These are phyloP conservation scores for Fusarium pseudonygamai DNA, from an alignment of 2,329 filamentous ascomycete species.

Conservation along the genomic window DNA sequence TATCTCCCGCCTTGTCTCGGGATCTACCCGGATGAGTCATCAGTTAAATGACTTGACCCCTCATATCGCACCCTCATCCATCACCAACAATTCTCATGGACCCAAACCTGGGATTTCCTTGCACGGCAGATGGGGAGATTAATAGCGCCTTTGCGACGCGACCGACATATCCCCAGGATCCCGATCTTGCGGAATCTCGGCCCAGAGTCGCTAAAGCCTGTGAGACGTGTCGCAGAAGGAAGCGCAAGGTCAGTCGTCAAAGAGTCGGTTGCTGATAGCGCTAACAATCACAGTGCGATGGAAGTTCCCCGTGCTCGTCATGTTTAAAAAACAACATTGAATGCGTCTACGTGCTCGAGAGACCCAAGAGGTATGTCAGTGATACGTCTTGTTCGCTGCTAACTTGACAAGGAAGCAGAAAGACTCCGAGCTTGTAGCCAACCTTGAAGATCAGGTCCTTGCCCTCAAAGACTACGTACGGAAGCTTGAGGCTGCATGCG, in stretches of 20 bases:
- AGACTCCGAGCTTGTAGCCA: background rate
- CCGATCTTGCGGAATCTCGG: fast-evolving
- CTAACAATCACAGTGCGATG: background rate
- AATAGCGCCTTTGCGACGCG: background rate
- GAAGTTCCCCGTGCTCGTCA: background rate
- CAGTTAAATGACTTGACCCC: background rate
- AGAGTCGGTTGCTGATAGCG: background rate
- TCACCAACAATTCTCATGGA: background rate
- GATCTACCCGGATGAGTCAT: background rate
- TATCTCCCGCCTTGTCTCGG: too few species aligned
- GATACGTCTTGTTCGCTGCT: background rate
- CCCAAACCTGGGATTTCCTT: background rate
- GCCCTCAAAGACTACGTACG: background rate
- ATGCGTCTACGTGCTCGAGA: background rate
- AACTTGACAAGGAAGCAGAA: background rate
- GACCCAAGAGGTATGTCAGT: background rate
- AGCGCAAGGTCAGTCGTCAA: background rate
- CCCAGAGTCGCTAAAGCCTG: background rate
- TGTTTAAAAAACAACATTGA: background rate
- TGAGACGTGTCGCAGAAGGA: background rate
- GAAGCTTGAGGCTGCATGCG: background rate
- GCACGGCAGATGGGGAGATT: background rate
- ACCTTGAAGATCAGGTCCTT: background rate
- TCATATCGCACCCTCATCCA: background rate
- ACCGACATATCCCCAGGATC: background rate